Percentiles rank a stretch among this genome's conserved stretches.
These are phyloP conservation scores for Aspergillus cejpii DNA, from an alignment of 2,329 filamentous ascomycete species.

Conservation along the genomic window DNA sequence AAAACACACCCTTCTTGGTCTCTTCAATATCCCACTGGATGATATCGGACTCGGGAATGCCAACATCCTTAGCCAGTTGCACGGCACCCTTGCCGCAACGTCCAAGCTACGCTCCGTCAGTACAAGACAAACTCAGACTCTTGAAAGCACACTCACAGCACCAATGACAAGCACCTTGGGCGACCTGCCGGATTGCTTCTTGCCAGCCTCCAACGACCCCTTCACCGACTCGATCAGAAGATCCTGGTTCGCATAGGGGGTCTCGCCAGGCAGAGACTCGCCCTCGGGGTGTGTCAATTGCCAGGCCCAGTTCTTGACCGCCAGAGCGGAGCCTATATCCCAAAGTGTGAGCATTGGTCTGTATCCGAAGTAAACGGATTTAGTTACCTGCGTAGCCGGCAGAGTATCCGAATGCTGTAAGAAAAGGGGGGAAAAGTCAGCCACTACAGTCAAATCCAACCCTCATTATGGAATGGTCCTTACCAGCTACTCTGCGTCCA, in stretches of 20 bases:
- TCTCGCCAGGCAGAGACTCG: slow-evolving; percentile 57
- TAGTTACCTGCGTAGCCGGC: slow-evolving; percentile 62
- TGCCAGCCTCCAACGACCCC: slow-evolving; percentile 59
- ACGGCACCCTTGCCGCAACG: slow-evolving; percentile 81
- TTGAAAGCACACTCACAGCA: slow-evolving; percentile 42
- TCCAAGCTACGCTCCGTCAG: slow-evolving; percentile 26
- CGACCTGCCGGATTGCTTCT: slow-evolving; percentile 58
- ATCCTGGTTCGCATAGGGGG: slow-evolving; percentile 59
- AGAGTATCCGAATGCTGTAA: slow-evolving; percentile 51
- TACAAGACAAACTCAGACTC: background rate
- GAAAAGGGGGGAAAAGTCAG: slow-evolving; percentile 5
- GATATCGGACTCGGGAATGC: slow-evolving; percentile 63
- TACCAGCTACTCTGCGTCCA: slow-evolving; percentile 51
- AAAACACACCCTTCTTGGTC: slow-evolving; percentile 54
- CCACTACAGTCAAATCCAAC: background rate
- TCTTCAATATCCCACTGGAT: slow-evolving; percentile 72
- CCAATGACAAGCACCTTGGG: slow-evolving; percentile 80
- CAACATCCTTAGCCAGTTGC: slow-evolving; percentile 68
- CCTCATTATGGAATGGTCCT: slow-evolving; percentile 1
- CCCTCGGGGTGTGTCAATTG: slow-evolving; percentile 65
- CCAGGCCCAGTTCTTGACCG: slow-evolving; percentile 74
- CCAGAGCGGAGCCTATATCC: slow-evolving; percentile 57
- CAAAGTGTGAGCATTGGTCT: slow-evolving; percentile 5
- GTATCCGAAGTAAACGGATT: background rate
- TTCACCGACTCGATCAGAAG: slow-evolving; percentile 68